phyloP scores from a whole-genome alignment of 2,329 filamentous ascomycete species.

The Plectosphaerella plurivora region DNA sequence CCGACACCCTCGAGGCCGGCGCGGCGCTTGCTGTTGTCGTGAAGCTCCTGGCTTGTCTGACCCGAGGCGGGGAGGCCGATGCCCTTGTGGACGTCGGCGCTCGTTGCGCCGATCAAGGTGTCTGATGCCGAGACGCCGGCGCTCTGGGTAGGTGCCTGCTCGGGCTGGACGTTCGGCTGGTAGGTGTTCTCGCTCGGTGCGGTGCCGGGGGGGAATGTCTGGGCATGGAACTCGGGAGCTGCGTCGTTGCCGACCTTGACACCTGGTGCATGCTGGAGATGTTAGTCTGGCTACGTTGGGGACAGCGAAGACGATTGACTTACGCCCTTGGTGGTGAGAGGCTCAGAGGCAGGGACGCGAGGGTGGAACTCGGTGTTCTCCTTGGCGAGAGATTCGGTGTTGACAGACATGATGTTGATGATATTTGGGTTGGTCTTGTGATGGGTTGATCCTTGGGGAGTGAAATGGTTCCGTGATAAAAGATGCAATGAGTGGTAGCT shows the following conservation, averaged over 20 bases:
- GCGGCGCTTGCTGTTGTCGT: constrained; percentile 23
- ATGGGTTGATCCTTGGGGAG: background rate
- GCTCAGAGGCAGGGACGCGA: constrained; percentile 44
- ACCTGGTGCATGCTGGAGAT: constrained; percentile 58
- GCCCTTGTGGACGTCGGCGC: constrained; percentile 35
- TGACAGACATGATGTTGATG: constrained; percentile 35
- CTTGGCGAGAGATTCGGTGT: constrained; percentile 47
- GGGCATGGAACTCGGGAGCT: constrained; percentile 57
- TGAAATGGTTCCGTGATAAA: constrained; percentile 3
- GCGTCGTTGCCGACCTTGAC: constrained; percentile 55
- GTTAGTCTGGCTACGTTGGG: constrained; percentile 4
- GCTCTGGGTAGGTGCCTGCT: constrained; percentile 25
- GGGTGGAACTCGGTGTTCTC: constrained; percentile 51
- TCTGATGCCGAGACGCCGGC: constrained; percentile 25
- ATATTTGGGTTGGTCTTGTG: background rate
- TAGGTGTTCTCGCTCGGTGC: constrained; percentile 47
- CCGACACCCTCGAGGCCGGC: constrained; percentile 29
- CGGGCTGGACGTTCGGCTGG: constrained; percentile 31
- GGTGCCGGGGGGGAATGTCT: constrained; percentile 57
- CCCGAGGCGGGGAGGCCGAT: constrained; percentile 39
- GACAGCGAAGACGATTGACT: constrained; percentile 18
- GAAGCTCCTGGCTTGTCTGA: constrained; percentile 34
- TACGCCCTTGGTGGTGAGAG: constrained; percentile 50
- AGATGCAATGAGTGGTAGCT: background rate
- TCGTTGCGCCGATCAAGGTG: constrained; percentile 39